These are phyloP conservation scores for Trichophyton equinum DNA, from an alignment of 2,329 filamentous ascomycete genomes.

Conservation along the genomic window DNA sequence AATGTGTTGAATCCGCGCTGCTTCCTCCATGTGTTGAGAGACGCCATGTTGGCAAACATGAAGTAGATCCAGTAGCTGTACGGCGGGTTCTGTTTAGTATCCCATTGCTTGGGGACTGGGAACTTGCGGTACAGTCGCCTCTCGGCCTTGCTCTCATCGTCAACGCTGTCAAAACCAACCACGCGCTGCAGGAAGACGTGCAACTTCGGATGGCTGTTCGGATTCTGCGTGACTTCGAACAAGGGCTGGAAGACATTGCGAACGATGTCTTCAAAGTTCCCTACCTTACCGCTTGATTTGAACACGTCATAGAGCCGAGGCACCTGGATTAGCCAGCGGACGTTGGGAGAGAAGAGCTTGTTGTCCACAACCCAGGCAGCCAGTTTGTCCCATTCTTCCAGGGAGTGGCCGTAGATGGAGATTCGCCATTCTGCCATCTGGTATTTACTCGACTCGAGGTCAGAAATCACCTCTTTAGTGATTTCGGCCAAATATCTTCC, in stretches of 20 bases:
- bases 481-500: conserved; percentile 94
- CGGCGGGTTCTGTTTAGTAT: conserved; percentile 85
- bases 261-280: conserved; percentile 79
- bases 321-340: conserved; percentile 92
- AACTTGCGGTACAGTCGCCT: conserved; percentile 92
- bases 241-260: conserved; percentile 85
- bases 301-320: conserved; percentile 93
- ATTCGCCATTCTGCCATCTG: conserved; percentile 99
- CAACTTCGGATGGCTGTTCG: conserved; percentile 75
- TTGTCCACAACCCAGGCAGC: conserved; percentile 97
- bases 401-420: conserved; percentile 82
- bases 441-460: conserved; percentile 97
- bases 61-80: conserved; percentile 99
- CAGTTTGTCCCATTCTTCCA: conserved; percentile 95
- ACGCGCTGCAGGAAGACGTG: conserved; percentile 91
- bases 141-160: conserved; percentile 95
- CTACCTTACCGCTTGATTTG: conserved; percentile 76
- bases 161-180: conserved; percentile 93
- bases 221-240: conserved; percentile 86
- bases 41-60: conserved; percentile 84
- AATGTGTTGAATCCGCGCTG: conserved; percentile 93
- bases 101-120: conserved; percentile 77
- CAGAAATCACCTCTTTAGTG: conserved; percentile 92
- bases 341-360: conserved; percentile 94
- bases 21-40: conserved; percentile 82